These are phyloP conservation scores for Candolleomyces aberdarensis DNA, from an alignment of 768 basidiomycete genomes.

Conservation along the genomic window DNA sequence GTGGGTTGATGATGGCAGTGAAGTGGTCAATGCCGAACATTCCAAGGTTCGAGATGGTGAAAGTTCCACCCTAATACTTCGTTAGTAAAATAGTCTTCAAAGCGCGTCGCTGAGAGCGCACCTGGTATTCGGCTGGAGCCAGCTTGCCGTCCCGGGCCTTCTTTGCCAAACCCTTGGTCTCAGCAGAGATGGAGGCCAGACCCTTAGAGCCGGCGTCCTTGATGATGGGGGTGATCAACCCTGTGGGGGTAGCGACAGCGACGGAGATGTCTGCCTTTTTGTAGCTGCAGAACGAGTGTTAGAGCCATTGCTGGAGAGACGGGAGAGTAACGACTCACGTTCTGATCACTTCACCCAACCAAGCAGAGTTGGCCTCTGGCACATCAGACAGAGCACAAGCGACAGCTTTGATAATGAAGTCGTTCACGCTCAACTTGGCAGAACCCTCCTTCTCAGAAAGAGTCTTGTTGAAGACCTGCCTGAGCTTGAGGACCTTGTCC, in stretches of 20 bases:
- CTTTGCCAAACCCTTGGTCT: slow-evolving; percentile 89
- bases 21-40: slow-evolving; percentile 97
- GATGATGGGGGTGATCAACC: slow-evolving; percentile 96
- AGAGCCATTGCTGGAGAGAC: background rate
- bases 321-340: slow-evolving; percentile 56
- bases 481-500: slow-evolving; percentile 92
- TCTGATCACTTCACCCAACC: slow-evolving; percentile 94
- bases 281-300: slow-evolving; percentile 51
- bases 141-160: slow-evolving; percentile 97
- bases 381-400: slow-evolving; percentile 90
- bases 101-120: slow-evolving; percentile 22
- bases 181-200: slow-evolving; percentile 86
- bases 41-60: slow-evolving; percentile 98
- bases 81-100: background rate
- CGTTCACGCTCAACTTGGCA: slow-evolving; percentile 95
- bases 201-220: slow-evolving; percentile 93
- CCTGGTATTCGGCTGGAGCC: slow-evolving; percentile 94
- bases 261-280: slow-evolving; percentile 96
- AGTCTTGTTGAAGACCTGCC: slow-evolving; percentile 93
- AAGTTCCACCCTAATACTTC: slow-evolving; percentile 78
- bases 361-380: slow-evolving; percentile 96
- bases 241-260: slow-evolving; percentile 93
- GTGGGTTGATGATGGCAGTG: slow-evolving; percentile 98
- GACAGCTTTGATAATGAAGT: slow-evolving; percentile 95
- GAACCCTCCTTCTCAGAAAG: slow-evolving; percentile 83